Evolutionary conservation across 257 asterid genomes (phyloP).

Genomic region (Capsicum baccatum): DNA sequence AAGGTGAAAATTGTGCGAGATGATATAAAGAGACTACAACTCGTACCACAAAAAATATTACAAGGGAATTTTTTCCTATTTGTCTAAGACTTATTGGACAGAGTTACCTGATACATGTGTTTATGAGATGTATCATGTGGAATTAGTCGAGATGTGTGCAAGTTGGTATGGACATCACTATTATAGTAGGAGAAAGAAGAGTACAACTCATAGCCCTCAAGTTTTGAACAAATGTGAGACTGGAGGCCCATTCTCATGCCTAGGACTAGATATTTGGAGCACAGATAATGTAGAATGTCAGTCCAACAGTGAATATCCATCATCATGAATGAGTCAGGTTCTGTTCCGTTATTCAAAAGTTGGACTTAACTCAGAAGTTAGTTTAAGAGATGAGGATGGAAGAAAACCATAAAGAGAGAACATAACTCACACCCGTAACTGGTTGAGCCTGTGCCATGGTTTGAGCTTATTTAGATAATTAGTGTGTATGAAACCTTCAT

Average conservation of each 20-base stretch:
- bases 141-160: neutral
- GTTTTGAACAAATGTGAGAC: neutral
- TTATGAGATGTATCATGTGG: neutral
- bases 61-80: neutral
- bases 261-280: neutral
- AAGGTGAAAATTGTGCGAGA: constrained; percentile 7
- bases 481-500: neutral
- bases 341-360: neutral
- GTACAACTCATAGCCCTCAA: neutral
- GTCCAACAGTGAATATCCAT: neutral
- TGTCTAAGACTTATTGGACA: neutral
- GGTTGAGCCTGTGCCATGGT: neutral
- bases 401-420: neutral
- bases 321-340: neutral
- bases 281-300: neutral
- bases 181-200: neutral
- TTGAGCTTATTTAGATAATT: neutral
- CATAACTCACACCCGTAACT: neutral
- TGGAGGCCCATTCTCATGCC: neutral
- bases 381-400: neutral
- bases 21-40: neutral
- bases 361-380: neutral
- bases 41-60: neutral
- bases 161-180: neutral
- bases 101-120: neutral